phyloP scores from a whole-genome alignment of 148 eudicot species.

The Heliosperma pusillum region DNA sequence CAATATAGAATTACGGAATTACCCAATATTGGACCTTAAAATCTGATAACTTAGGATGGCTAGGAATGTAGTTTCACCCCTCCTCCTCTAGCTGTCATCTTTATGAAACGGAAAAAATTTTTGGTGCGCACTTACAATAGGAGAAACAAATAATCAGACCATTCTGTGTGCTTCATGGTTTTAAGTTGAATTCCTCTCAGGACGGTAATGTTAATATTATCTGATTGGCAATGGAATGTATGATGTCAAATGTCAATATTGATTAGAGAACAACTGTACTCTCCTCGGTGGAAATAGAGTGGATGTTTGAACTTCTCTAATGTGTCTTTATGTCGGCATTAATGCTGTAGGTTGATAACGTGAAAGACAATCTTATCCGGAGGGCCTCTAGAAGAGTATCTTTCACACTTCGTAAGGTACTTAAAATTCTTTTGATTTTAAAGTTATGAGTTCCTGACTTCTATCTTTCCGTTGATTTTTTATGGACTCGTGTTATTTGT shows the following conservation, averaged over 20 bases:
- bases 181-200: too few relatives aligned
- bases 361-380: conserved; percentile 55
- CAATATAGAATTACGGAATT: background rate
- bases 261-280: background rate
- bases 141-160: background rate
- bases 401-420: conserved; percentile 90
- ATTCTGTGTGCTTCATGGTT: background rate
- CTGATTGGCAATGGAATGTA: background rate
- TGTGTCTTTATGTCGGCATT: background rate
- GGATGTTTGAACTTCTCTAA: background rate
- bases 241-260: background rate
- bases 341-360: conserved; percentile 61
- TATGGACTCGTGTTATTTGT: background rate
- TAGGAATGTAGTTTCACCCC: background rate
- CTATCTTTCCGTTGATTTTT: background rate
- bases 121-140: background rate
- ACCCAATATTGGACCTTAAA: background rate
- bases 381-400: conserved; percentile 83
- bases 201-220: background rate
- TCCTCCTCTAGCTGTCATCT: background rate
- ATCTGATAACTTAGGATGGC: background rate
- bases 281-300: background rate
- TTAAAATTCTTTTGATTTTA: background rate
- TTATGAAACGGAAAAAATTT: background rate
- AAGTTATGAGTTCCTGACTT: background rate